Evolutionary conservation across 2,329 filamentous ascomycete genomes (phyloP).

Genomic region (Microdochium trichocladiopsis): DNA sequence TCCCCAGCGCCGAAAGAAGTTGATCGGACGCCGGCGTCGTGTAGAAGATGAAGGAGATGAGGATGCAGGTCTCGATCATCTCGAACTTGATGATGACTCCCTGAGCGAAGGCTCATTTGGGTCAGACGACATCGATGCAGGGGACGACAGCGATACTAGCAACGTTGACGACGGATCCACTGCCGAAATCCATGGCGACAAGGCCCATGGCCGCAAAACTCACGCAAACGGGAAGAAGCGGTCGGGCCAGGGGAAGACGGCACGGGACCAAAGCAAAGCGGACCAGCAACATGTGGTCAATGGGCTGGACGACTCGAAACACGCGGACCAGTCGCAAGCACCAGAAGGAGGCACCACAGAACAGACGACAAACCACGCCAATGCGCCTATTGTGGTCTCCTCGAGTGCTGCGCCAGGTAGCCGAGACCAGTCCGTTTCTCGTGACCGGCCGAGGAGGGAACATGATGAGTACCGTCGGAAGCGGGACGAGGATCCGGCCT

Average conservation of each 20-base stretch:
- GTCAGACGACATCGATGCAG: conserved; percentile 54
- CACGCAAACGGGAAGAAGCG: neutral
- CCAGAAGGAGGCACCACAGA: conserved; percentile 33
- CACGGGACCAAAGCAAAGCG: conserved; percentile 8
- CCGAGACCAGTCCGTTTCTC: conserved; percentile 38
- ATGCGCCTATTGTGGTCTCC: conserved; percentile 47
- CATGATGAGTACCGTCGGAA: conserved; percentile 88
- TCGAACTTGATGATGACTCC: conserved; percentile 59
- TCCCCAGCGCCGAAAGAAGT: conserved; percentile 52
- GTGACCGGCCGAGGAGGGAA: conserved; percentile 71
- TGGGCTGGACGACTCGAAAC: conserved; percentile 38
- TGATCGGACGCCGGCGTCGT: conserved; percentile 60
- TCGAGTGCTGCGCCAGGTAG: conserved; percentile 36
- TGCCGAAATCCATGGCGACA: conserved; percentile 28
- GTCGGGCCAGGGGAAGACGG: neutral
- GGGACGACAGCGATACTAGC: conserved; percentile 57
- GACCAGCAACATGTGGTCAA: conserved; percentile 56
- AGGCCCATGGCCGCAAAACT: conserved; percentile 11
- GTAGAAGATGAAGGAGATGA: conserved; percentile 67
- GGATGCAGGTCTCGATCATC: conserved; percentile 47
- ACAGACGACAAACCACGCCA: conserved; percentile 30
- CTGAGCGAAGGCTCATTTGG: conserved; percentile 56
- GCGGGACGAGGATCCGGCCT: conserved; percentile 81
- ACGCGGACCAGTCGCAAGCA: conserved; percentile 23
- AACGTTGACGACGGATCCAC: conserved; percentile 47